Conservation (phyloP, 257 asterid genomes). For the Solanum megistacrolobum region DNA sequence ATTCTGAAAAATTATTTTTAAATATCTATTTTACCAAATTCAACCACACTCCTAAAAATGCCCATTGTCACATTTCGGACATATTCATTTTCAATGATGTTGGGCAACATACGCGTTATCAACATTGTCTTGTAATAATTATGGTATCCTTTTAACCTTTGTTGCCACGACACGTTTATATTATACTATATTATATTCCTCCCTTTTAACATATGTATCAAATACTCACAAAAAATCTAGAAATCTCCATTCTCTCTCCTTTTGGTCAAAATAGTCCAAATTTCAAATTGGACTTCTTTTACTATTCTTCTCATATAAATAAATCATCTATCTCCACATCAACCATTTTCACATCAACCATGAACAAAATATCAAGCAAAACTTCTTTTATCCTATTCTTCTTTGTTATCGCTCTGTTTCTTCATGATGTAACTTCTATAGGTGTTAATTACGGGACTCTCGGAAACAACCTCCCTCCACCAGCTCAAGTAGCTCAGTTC, state of each 20-base stretch:
- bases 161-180: background rate
- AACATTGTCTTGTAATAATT: background rate
- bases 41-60: background rate
- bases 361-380: background rate
- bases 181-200: background rate
- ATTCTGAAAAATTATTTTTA: background rate
- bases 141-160: background rate
- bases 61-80: background rate
- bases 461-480: slow-evolving; percentile 83
- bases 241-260: background rate
- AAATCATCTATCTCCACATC: no score
- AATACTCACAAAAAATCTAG: background rate
- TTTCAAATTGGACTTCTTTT: background rate
- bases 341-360: background rate
- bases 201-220: background rate
- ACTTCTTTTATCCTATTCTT: background rate
- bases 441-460: slow-evolving; percentile 91
- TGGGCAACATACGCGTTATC: background rate
- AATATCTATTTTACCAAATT: no score
- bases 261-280: background rate
- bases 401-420: background rate
- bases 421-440: slow-evolving; percentile 29
- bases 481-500: slow-evolving; percentile 64
- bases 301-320: background rate
- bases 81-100: background rate